Conservation (phyloP, 352 stramenopile species). For the Thalassiosira delicatula region DNA sequence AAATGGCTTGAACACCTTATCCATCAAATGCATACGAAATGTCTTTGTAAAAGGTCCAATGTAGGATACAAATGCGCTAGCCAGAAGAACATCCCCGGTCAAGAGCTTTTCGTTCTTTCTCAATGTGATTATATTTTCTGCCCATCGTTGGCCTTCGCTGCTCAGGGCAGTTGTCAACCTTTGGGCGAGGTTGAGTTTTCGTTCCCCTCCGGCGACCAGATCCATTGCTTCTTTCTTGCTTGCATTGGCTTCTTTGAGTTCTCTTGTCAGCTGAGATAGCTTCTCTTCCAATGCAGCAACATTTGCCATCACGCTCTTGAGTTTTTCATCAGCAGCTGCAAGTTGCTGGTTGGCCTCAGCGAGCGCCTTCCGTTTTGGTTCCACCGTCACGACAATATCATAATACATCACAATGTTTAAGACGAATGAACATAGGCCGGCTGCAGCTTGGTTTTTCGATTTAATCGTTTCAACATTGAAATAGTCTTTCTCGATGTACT, state of each 20-base stretch:
- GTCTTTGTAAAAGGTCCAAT: slow-evolving; percentile 94
- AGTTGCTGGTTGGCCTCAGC: slow-evolving; percentile 91
- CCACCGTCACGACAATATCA: slow-evolving; percentile 97
- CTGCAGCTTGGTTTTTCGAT: slow-evolving; percentile 93
- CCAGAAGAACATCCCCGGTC: slow-evolving; percentile 93
- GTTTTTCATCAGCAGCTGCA: slow-evolving; percentile 87
- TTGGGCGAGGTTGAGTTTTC: slow-evolving; percentile 91
- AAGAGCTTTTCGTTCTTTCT: slow-evolving; percentile 92
- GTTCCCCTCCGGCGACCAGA: slow-evolving; percentile 91
- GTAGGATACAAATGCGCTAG: slow-evolving; percentile 95
- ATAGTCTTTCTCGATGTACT: slow-evolving; percentile 90
- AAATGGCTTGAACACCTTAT: slow-evolving; percentile 58
- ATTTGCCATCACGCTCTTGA: slow-evolving; percentile 89
- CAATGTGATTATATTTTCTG: slow-evolving; percentile 93
- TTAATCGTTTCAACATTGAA: slow-evolving; percentile 95
- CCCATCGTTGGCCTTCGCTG: slow-evolving; percentile 95
- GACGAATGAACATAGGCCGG: slow-evolving; percentile 96
- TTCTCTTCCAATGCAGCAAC: slow-evolving; percentile 92
- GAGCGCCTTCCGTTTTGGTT: slow-evolving; percentile 95
- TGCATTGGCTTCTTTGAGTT: slow-evolving; percentile 90
- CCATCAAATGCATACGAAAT: slow-evolving; percentile 87
- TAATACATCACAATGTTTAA: slow-evolving; percentile 98
- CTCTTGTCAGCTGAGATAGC: slow-evolving; percentile 90
- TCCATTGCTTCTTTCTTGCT: slow-evolving; percentile 95
- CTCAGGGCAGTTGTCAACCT: slow-evolving; percentile 93